Percentiles rank a stretch among this genome's conserved stretches.
Conservation (phyloP, 148 eudicot species). For the Cornus controversa region DNA sequence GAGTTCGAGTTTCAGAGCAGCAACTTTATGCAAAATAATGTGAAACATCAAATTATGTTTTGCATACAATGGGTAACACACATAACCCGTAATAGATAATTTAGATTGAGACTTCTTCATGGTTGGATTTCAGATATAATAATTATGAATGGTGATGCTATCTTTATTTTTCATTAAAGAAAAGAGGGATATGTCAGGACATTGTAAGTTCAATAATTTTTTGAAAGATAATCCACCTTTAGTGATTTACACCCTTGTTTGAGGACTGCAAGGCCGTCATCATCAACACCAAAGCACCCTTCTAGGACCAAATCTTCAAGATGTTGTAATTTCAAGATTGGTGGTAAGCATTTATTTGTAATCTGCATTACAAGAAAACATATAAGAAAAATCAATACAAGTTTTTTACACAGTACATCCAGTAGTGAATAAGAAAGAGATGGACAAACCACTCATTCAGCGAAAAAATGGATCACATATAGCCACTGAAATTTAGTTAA, state of each 20-base stretch:
- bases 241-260: constrained; percentile 74
- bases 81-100: not conserved
- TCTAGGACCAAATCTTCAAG: constrained; percentile 80
- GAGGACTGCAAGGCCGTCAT: constrained; percentile 60
- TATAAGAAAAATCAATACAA: not conserved
- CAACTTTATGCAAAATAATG: no score
- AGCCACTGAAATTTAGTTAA: no score
- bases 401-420: not conserved
- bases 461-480: no score
- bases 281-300: constrained; percentile 89
- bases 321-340: constrained; percentile 62
- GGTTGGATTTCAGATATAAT: not conserved
- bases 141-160: not conserved
- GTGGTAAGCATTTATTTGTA: constrained; percentile 70
- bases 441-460: no score
- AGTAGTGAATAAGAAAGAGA: not conserved
- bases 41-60: no score
- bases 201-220: not conserved
- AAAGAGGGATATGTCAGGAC: not conserved
- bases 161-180: not conserved
- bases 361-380: constrained; percentile 46
- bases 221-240: constrained; percentile 52
- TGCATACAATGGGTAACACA: no score
- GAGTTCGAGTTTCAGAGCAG: no score
- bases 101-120: not conserved